Percentiles rank a stretch among this genome's conserved stretches.
Conservation (phyloP, 495 filamentous ascomycete species). For the Achaetomiella virescens region DNA sequence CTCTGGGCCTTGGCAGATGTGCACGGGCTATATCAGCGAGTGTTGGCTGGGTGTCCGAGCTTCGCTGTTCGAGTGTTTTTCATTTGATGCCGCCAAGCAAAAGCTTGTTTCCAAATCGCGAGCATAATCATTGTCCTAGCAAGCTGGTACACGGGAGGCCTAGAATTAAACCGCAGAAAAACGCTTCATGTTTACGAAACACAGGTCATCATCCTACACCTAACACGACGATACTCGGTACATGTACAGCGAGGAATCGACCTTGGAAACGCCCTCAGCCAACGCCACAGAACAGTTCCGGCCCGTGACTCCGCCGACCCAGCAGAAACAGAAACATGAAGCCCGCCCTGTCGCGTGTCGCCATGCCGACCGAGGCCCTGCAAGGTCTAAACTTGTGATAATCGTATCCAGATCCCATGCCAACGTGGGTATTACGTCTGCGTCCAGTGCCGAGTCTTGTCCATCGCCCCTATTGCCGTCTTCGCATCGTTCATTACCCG, state of each 20-base stretch:
- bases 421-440: background rate
- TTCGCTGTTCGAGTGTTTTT: background rate
- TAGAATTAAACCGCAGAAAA: no score
- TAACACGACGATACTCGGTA: background rate
- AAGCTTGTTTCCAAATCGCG: no score
- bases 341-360: background rate
- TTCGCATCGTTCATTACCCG: conserved; percentile 1
- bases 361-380: background rate
- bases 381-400: background rate
- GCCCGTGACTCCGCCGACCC: conserved; percentile 4
- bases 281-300: conserved; percentile 7
- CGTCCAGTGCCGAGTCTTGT: background rate
- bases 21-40: background rate
- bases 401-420: background rate
- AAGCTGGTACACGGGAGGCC: no score
- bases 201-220: background rate
- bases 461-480: background rate
- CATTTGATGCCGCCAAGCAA: background rate
- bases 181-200: no score
- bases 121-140: no score
- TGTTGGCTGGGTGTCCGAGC: background rate
- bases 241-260: conserved; percentile 1
- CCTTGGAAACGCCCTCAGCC: background rate
- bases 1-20: background rate
- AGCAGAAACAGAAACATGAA: conserved; percentile 3